These are phyloP conservation scores for Boletus semigastroideus DNA, from an alignment of 1,284 basidiomycete species.

Conservation along the genomic window DNA sequence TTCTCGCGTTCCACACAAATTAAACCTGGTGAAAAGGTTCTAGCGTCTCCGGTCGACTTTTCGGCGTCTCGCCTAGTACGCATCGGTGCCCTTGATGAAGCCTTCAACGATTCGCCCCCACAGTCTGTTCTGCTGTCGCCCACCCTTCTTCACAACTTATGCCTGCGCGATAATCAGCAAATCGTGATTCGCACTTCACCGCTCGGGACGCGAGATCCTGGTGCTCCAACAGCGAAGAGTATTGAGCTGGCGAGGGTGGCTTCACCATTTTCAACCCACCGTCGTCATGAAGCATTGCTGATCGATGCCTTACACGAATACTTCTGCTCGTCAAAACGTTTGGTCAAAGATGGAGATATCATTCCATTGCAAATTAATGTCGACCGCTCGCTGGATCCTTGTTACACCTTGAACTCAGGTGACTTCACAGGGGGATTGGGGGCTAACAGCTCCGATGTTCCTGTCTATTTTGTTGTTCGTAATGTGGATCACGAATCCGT, in stretches of 20 bases:
- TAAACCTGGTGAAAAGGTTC: constrained; percentile 19
- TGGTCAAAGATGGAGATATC: constrained; percentile 82
- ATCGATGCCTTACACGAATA: constrained; percentile 66
- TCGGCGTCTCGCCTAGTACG: constrained; percentile 52
- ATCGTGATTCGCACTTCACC: constrained; percentile 46
- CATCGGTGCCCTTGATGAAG: constrained; percentile 52
- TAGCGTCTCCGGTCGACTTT: constrained; percentile 26
- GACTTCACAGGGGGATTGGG: constrained; percentile 5
- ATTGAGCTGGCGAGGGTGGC: constrained; percentile 85
- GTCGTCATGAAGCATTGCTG: constrained; percentile 71
- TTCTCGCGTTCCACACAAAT: neutral
- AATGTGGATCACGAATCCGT: constrained; percentile 67
- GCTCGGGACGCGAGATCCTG: constrained; percentile 37
- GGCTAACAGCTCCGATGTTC: constrained; percentile 32
- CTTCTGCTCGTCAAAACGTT: constrained; percentile 58
- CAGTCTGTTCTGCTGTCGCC: constrained; percentile 39
- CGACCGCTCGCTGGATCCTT: constrained; percentile 38
- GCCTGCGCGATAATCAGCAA: constrained; percentile 14
- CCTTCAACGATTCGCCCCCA: constrained; percentile 37
- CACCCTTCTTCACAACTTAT: constrained; percentile 21
- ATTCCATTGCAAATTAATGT: constrained; percentile 72
- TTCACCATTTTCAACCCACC: constrained; percentile 76
- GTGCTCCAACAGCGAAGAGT: constrained; percentile 67
- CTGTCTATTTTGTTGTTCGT: constrained; percentile 80
- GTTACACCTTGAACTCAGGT: constrained; percentile 1